phyloP scores from a whole-genome alignment of 2,329 filamentous ascomycete genomes.

The Niveomyces coronatus region DNA sequence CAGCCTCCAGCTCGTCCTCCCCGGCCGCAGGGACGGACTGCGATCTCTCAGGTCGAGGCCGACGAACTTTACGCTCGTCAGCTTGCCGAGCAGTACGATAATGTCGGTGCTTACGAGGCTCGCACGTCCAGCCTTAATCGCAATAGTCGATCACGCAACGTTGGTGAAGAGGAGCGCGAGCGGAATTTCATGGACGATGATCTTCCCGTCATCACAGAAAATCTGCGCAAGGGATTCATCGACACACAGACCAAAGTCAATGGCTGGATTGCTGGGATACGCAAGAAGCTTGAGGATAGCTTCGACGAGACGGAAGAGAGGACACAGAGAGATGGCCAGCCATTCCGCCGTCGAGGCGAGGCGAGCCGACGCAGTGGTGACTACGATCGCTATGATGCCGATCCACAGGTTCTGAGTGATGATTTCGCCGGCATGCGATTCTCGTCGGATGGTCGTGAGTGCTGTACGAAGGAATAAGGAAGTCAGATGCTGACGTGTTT shows the following conservation, averaged over 20 bases:
- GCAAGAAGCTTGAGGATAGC: slow-evolving; percentile 88
- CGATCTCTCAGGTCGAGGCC: slow-evolving; percentile 73
- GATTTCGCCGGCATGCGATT: slow-evolving; percentile 71
- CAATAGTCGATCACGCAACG: slow-evolving; percentile 26
- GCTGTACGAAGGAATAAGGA: not conserved
- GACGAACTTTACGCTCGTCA: slow-evolving; percentile 90
- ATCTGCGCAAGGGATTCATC: slow-evolving; percentile 85
- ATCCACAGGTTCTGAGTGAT: slow-evolving; percentile 80
- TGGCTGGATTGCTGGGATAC: slow-evolving; percentile 80
- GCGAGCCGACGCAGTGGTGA: slow-evolving; percentile 66
- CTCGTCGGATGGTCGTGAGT: slow-evolving; percentile 51
- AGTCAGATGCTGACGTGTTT: slow-evolving; percentile 12
- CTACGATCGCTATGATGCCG: slow-evolving; percentile 86
- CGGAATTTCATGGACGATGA: slow-evolving; percentile 95
- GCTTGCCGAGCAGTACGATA: slow-evolving; percentile 82
- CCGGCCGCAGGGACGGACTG: slow-evolving; percentile 53
- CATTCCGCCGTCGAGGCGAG: slow-evolving; percentile 46
- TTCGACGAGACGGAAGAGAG: slow-evolving; percentile 57
- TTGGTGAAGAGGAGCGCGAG: slow-evolving; percentile 53
- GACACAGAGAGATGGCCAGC: slow-evolving; percentile 20
- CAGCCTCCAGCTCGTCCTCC: slow-evolving; percentile 68
- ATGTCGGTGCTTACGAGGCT: slow-evolving; percentile 45
- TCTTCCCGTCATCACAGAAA: slow-evolving; percentile 83
- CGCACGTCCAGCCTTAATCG: slow-evolving; percentile 38
- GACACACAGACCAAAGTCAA: slow-evolving; percentile 93